Evolutionary conservation across 768 basidiomycete species (phyloP).

Genomic region (Lepiota brunneoincarnata): DNA sequence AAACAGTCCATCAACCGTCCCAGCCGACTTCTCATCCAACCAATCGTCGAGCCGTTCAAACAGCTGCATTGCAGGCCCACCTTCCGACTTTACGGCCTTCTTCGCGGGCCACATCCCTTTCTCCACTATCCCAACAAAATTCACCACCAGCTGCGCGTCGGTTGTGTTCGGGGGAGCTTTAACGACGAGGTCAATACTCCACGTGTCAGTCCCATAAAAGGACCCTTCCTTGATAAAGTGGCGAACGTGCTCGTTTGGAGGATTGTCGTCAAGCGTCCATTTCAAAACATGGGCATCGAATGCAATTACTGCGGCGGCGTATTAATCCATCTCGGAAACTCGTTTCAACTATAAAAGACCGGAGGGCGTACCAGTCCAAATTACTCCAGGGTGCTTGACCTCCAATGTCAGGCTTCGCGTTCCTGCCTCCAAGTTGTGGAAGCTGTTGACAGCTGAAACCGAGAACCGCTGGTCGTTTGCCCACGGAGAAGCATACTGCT

Average conservation of each 20-base stretch:
- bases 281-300: slow-evolving; percentile 87
- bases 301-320: slow-evolving; percentile 57
- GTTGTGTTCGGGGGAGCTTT: slow-evolving; percentile 38
- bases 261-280: slow-evolving; percentile 81
- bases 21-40: slow-evolving; percentile 62
- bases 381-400: slow-evolving; percentile 76
- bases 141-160: slow-evolving; percentile 46
- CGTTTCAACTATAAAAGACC: not conserved
- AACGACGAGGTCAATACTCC: slow-evolving; percentile 71
- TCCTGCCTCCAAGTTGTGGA: slow-evolving; percentile 49
- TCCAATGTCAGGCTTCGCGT: slow-evolving; percentile 69
- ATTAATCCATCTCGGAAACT: slow-evolving; percentile 2
- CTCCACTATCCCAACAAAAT: slow-evolving; percentile 83
- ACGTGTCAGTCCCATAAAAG: slow-evolving; percentile 74
- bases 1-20: slow-evolving; percentile 64
- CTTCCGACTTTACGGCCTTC: slow-evolving; percentile 43
- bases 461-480: slow-evolving; percentile 36
- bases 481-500: slow-evolving; percentile 52
- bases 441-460: slow-evolving; percentile 58
- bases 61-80: slow-evolving; percentile 62
- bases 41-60: slow-evolving; percentile 76
- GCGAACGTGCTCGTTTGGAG: slow-evolving; percentile 69
- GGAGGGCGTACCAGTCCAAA: slow-evolving; percentile 69
- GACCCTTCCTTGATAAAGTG: slow-evolving; percentile 94
- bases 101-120: slow-evolving; percentile 84